phyloP scores from a whole-genome alignment of 257 asterid genomes.

The Salvia miltiorrhiza region DNA sequence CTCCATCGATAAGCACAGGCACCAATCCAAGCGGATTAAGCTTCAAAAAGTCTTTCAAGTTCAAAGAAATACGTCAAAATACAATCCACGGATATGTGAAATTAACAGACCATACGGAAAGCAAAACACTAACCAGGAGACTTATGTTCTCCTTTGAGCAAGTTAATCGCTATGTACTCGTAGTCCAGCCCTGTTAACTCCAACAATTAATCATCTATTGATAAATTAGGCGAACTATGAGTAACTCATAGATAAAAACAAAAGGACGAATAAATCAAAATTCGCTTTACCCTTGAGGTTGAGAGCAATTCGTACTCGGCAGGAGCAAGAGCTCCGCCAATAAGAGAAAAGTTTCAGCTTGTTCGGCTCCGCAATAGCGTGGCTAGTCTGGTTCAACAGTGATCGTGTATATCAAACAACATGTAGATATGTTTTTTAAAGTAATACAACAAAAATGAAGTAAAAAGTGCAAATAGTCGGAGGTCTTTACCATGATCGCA shows the following conservation, averaged over 20 bases:
- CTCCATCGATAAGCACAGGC: constrained; percentile 79
- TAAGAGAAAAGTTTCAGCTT: constrained; percentile 70
- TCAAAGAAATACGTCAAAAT: constrained; percentile 14
- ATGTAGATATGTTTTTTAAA: neutral
- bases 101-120: neutral
- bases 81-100: neutral
- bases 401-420: neutral
- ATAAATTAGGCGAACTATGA: neutral
- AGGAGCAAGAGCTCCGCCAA: constrained; percentile 85
- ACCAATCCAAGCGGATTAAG: constrained; percentile 82
- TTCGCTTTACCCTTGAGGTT: constrained; percentile 49
- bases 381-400: constrained; percentile 30
- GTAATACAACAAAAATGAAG: neutral
- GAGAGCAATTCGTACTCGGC: constrained; percentile 79
- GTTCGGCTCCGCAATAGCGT: constrained; percentile 32
- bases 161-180: constrained; percentile 65
- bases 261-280: neutral
- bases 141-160: constrained; percentile 72
- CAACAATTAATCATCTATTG: neutral
- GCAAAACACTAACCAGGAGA: constrained; percentile 52
- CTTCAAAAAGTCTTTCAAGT: constrained; percentile 64
- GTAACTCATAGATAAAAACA: neutral
- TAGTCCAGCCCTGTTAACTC: constrained; percentile 54
- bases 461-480: neutral
- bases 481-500: constrained; percentile 28